Evolutionary conservation across 2,329 filamentous ascomycete genomes (phyloP).

Genomic region (Arthrinium phaeospermum): DNA sequence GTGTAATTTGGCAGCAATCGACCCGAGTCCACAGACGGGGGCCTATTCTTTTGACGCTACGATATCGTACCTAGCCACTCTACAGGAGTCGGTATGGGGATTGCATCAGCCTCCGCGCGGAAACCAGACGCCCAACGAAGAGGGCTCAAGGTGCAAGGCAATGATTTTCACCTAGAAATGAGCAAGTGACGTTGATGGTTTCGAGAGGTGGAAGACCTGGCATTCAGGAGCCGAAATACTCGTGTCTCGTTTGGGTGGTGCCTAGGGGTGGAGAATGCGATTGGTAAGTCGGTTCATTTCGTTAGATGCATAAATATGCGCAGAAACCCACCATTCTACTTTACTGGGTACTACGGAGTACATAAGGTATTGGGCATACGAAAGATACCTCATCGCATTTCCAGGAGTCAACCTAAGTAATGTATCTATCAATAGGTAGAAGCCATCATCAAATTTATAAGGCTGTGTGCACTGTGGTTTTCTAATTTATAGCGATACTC

Average conservation of each 20-base stretch:
- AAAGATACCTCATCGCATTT: neutral
- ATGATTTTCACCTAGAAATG: too few species aligned
- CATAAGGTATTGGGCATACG: too few species aligned
- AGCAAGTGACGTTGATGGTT: neutral
- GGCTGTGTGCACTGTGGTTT: neutral
- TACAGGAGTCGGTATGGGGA: neutral
- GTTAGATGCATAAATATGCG: neutral
- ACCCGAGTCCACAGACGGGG: too few species aligned
- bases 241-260: conserved; percentile 2
- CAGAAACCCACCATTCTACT: neutral
- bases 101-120: neutral
- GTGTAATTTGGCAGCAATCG: neutral
- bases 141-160: neutral
- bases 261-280: neutral
- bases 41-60: neutral
- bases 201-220: neutral
- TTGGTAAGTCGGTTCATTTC: neutral
- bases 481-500: neutral
- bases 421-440: neutral
- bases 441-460: neutral
- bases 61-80: neutral
- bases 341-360: neutral
- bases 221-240: neutral
- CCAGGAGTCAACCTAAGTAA: neutral
- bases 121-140: neutral